Conservation (phyloP, 208 protist species). For the Spongospora subterranea region DNA sequence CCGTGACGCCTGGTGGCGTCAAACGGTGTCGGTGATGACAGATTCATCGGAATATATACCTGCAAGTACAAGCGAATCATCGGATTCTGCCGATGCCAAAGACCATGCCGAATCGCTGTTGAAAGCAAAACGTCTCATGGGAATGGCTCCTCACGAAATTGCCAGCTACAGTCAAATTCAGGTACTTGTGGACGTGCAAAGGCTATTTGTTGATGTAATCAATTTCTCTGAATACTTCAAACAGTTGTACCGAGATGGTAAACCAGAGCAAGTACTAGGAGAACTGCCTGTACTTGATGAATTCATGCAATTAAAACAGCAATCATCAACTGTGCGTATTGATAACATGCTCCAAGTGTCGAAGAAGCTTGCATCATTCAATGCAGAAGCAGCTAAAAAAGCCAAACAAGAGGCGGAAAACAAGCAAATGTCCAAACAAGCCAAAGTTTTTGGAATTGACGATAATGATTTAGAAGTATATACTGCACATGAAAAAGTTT, state of each 20-base stretch:
- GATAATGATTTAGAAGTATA: background rate
- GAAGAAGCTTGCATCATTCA: background rate
- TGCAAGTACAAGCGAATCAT: too few relatives aligned
- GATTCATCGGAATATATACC: too few relatives aligned
- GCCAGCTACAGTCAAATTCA: background rate
- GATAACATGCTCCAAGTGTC: background rate
- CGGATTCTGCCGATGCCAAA: too few relatives aligned
- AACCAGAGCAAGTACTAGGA: background rate
- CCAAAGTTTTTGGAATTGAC: background rate
- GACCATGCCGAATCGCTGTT: background rate
- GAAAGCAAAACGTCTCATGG: background rate
- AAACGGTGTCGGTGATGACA: too few relatives aligned
- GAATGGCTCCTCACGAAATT: background rate
- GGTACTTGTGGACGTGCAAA: background rate
- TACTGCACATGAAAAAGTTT: background rate
- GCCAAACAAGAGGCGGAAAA: background rate
- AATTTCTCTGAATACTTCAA: background rate
- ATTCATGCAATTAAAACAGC: background rate
- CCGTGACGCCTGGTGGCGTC: too few relatives aligned
- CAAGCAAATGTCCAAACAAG: background rate
- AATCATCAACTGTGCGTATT: background rate
- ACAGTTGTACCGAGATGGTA: background rate
- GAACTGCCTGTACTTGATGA: background rate
- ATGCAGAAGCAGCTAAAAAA: background rate
- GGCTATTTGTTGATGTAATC: background rate